Conservation (phyloP, 176 grass and related monocot genomes). For the Triticum urartu region DNA sequence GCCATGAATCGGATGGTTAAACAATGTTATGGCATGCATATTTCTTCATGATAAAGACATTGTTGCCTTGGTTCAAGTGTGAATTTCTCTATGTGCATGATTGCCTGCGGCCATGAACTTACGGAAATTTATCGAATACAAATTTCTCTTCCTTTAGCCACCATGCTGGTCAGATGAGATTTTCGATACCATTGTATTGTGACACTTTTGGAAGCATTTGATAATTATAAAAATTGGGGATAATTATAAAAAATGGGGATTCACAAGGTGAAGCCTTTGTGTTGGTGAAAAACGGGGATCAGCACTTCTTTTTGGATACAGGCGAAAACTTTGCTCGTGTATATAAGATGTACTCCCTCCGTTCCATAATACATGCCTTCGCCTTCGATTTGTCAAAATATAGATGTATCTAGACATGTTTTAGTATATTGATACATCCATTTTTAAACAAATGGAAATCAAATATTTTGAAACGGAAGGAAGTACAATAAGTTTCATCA, state of each 20-base stretch:
- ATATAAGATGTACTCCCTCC: neutral
- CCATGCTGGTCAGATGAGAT: neutral
- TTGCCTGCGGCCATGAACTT: neutral
- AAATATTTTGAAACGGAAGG: no score
- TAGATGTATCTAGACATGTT: no score
- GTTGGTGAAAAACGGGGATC: neutral
- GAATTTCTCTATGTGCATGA: neutral
- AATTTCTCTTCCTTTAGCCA: neutral
- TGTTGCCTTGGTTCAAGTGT: neutral
- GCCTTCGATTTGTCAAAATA: no score
- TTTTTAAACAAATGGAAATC: no score
- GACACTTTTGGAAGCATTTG: conserved; percentile 1
- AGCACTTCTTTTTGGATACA: neutral
- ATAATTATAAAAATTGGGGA: neutral
- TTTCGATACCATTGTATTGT: neutral
- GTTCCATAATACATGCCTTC: no score
- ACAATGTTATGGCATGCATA: neutral
- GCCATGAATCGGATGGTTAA: neutral
- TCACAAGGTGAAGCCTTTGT: conserved; percentile 13
- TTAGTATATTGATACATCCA: no score
- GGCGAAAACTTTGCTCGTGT: neutral
- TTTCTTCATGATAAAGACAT: conserved; percentile 12
- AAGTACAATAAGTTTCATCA: neutral
- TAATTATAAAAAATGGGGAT: no score
- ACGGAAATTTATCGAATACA: neutral